phyloP scores from a whole-genome alignment of 164 flowering plant species.

The Brasenia schreberi region DNA sequence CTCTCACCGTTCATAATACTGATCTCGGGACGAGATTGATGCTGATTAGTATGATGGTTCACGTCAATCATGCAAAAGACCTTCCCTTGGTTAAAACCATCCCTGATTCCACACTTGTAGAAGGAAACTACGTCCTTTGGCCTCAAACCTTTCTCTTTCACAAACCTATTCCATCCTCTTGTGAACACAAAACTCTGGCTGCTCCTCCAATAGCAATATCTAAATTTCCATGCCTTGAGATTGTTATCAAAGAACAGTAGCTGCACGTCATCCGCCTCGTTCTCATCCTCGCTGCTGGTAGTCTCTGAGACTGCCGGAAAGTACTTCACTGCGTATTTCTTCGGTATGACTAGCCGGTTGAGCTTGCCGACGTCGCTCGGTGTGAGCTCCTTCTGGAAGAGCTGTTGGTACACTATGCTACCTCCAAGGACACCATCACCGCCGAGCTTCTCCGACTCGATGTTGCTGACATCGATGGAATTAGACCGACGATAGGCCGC shows the following conservation, averaged over 20 bases:
- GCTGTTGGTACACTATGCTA: conserved; percentile 13
- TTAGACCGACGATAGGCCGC: conserved; percentile 12
- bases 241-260: conserved; percentile 30
- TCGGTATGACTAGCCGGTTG: conserved; percentile 72
- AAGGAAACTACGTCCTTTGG: conserved; percentile 34
- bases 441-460: background rate
- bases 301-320: conserved; percentile 25
- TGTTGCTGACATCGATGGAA: background rate
- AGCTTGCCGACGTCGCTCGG: conserved; percentile 85
- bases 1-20: no score
- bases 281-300: conserved; percentile 2
- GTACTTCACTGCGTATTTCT: conserved; percentile 39
- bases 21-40: no score
- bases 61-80: no score
- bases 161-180: conserved; percentile 64
- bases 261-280: conserved; percentile 15
- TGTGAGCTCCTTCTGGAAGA: conserved; percentile 70
- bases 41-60: no score
- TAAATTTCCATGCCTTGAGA: conserved; percentile 44
- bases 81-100: no score
- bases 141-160: conserved; percentile 40
- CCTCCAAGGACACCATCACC: conserved; percentile 1
- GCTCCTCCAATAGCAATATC: conserved; percentile 77
- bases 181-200: conserved; percentile 78
- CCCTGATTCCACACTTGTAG: background rate